These are phyloP conservation scores for Cucurbita ficifolia DNA, from an alignment of 306 rosid species.

Conservation along the genomic window DNA sequence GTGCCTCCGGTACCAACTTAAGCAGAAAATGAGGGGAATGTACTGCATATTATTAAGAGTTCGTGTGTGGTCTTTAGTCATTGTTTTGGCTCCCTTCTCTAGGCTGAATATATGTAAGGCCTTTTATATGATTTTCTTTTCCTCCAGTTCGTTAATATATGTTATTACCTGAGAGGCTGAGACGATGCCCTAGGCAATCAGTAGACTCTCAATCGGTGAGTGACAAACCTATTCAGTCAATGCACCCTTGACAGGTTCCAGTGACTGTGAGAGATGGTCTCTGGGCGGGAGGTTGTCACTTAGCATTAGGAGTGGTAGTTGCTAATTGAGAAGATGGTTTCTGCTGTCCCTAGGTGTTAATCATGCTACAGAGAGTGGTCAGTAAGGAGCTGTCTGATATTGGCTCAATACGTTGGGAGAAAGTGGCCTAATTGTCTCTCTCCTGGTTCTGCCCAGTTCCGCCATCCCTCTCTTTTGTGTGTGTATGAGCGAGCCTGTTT, in stretches of 20 bases:
- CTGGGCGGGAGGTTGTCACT: neutral
- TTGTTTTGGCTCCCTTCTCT: no score
- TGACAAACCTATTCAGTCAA: neutral
- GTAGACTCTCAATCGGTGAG: neutral
- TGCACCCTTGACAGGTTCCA: neutral
- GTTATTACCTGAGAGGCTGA: neutral
- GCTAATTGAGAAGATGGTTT: neutral
- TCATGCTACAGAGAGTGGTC: neutral
- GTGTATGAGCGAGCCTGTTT: neutral
- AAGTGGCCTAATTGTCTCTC: neutral
- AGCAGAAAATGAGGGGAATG: no score
- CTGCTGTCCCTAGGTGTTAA: neutral
- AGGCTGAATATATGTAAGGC: no score
- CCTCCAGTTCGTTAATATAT: no score
- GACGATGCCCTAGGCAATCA: neutral
- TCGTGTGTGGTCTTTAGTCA: no score
- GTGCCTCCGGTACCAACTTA: no score
- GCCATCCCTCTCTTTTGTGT: neutral
- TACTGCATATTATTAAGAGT: no score
- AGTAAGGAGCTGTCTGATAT: neutral
- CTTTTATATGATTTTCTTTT: no score
- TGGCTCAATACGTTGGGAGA: neutral
- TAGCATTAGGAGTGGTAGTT: neutral
- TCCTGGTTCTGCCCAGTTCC: neutral
- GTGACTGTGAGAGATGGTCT: neutral